phyloP scores from a whole-genome alignment of 1,284 basidiomycete genomes.

The Cerrena zonata region DNA sequence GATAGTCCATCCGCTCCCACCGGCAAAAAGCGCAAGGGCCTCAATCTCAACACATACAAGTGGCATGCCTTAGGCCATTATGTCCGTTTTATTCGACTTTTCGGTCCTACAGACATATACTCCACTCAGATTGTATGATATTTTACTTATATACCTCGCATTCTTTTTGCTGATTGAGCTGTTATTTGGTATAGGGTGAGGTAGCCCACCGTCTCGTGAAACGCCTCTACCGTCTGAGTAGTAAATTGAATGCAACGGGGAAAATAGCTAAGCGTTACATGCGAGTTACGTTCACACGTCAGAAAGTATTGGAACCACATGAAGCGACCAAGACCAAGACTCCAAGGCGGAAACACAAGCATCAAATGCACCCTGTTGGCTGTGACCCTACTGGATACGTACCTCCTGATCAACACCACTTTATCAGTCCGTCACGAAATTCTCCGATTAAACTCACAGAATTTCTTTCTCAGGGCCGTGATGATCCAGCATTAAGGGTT shows the following conservation, averaged over 20 bases:
- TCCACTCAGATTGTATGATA: slow-evolving; percentile 27
- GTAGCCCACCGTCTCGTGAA: slow-evolving; percentile 32
- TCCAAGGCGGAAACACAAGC: too few relatives aligned
- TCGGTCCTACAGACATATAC: slow-evolving; percentile 33
- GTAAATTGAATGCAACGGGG: slow-evolving; percentile 17
- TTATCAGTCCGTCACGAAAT: not conserved
- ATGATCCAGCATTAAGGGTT: slow-evolving; percentile 4
- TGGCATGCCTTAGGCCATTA: slow-evolving; percentile 31
- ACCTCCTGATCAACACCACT: slow-evolving; percentile 2
- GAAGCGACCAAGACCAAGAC: too few relatives aligned
- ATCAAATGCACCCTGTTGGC: not conserved
- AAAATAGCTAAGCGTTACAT: not conserved
- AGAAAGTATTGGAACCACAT: too few relatives aligned
- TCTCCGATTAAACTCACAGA: not conserved
- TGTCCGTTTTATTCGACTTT: slow-evolving; percentile 20
- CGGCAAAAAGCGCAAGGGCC: slow-evolving; percentile 8
- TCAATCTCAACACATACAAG: slow-evolving; percentile 29
- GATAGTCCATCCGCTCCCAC: not conserved
- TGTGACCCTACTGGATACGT: not conserved
- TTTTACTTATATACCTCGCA: not conserved
- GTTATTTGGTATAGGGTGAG: slow-evolving; percentile 30
- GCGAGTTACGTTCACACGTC: not conserved
- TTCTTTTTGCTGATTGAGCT: slow-evolving; percentile 8
- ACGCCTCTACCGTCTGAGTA: slow-evolving; percentile 26
- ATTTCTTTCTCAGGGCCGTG: not conserved